Conservation (phyloP, 2,329 filamentous ascomycete genomes). For the Talaromyces sp. region DNA sequence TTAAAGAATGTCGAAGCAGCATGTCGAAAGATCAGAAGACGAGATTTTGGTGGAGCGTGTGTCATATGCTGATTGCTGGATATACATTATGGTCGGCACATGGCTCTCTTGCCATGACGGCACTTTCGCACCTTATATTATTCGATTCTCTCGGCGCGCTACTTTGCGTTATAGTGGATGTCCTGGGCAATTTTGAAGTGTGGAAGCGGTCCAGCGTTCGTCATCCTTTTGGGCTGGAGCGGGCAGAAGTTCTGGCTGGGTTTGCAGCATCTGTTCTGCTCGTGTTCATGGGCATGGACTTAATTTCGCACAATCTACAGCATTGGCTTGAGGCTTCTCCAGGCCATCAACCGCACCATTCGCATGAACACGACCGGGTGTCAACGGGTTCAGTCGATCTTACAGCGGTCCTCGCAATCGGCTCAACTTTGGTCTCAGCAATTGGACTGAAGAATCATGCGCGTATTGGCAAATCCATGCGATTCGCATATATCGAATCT, state of each 20-base stretch:
- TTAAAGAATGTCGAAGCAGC: slow-evolving; percentile 81
- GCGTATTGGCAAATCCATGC: slow-evolving; percentile 87
- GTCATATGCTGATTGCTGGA: slow-evolving; percentile 77
- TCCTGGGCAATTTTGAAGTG: slow-evolving; percentile 94
- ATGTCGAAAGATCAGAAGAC: slow-evolving; percentile 85
- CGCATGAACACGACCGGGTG: slow-evolving; percentile 65
- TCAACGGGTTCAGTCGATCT: slow-evolving; percentile 76
- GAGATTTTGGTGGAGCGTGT: slow-evolving; percentile 83
- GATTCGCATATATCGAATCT: slow-evolving; percentile 75
- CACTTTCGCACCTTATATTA: slow-evolving; percentile 86
- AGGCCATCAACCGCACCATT: slow-evolving; percentile 70
- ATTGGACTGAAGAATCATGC: slow-evolving; percentile 86
- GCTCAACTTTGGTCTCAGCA: slow-evolving; percentile 80
- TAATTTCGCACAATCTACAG: slow-evolving; percentile 90
- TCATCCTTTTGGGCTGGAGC: slow-evolving; percentile 88
- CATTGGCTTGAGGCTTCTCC: slow-evolving; percentile 84
- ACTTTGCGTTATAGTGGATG: slow-evolving; percentile 87
- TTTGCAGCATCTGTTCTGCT: slow-evolving; percentile 95
- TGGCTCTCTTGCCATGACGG: slow-evolving; percentile 85
- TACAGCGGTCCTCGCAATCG: slow-evolving; percentile 76
- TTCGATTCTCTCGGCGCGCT: slow-evolving; percentile 93
- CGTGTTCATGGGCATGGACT: slow-evolving; percentile 94
- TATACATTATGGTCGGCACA: slow-evolving; percentile 84
- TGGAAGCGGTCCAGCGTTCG: slow-evolving; percentile 91
- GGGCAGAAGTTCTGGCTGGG: slow-evolving; percentile 88